Percentiles rank a stretch among this genome's conserved stretches.
Conservation (phyloP, 495 filamentous ascomycete genomes). For the Neurospora sp. region DNA sequence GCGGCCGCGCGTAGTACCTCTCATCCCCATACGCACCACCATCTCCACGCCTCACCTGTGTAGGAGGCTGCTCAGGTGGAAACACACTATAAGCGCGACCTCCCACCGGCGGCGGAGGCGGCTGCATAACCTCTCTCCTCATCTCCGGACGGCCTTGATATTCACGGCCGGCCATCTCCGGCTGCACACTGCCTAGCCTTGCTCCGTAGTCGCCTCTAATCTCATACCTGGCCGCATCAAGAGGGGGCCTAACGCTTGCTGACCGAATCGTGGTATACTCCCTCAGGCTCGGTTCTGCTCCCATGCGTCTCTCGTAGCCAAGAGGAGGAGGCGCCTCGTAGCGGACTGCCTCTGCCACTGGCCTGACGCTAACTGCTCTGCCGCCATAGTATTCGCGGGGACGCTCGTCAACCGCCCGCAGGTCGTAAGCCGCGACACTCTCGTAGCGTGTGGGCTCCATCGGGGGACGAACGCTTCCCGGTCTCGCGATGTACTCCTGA, state of each 20-base stretch:
- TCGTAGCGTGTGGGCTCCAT: constrained; percentile 11
- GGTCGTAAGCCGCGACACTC: constrained; percentile 13
- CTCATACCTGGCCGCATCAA: constrained; percentile 12
- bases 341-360: constrained; percentile 31
- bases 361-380: constrained; percentile 47
- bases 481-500: constrained; percentile 45
- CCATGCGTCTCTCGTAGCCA: constrained; percentile 38
- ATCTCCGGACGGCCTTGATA: constrained; percentile 29
- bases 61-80: constrained; percentile 11
- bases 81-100: constrained; percentile 36
- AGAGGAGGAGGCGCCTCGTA: constrained; percentile 39
- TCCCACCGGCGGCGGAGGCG: constrained; percentile 12
- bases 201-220: constrained; percentile 12
- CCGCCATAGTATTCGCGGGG: constrained; percentile 39
- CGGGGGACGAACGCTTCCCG: constrained; percentile 47
- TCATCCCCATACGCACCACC: constrained; percentile 27
- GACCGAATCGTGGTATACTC: constrained; percentile 20
- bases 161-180: constrained; percentile 31
- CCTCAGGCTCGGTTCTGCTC: constrained; percentile 23
- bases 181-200: constrained; percentile 27
- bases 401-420: constrained; percentile 25
- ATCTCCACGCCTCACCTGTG: constrained; percentile 24
- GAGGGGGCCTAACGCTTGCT: constrained; percentile 18
- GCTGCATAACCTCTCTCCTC: constrained; percentile 27
- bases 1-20: constrained; percentile 17